Conservation (phyloP, 345 rosid genomes). For the Trapa incisa region DNA sequence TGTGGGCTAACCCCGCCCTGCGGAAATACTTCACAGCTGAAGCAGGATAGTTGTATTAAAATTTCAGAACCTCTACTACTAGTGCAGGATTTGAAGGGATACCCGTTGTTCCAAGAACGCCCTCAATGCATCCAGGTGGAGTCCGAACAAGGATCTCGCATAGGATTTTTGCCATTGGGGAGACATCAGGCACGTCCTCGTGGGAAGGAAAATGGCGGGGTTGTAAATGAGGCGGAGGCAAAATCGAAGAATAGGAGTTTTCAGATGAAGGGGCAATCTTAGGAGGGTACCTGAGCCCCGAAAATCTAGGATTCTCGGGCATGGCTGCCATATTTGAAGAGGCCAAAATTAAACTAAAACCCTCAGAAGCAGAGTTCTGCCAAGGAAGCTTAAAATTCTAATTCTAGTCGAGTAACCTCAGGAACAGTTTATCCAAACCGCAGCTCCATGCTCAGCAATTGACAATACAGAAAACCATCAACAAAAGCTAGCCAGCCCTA, state of each 20-base stretch:
- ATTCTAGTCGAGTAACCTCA: not conserved
- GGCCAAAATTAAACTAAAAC: not conserved
- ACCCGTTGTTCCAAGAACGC: slow-evolving; percentile 24
- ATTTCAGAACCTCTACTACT: slow-evolving; percentile 32
- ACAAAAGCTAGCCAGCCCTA: not conserved
- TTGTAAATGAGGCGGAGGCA: slow-evolving; percentile 9
- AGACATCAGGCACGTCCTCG: slow-evolving; percentile 17
- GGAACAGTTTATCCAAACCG: not conserved
- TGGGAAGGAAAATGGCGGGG: slow-evolving; percentile 18
- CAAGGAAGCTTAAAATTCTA: not conserved
- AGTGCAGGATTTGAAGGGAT: slow-evolving; percentile 21
- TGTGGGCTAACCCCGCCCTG: slow-evolving; percentile 27
- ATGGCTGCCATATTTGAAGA: slow-evolving; percentile 2
- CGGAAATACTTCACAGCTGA: slow-evolving; percentile 39
- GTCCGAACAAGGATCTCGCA: slow-evolving; percentile 23
- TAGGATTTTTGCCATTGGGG: slow-evolving; percentile 19
- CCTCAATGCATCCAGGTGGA: slow-evolving; percentile 22
- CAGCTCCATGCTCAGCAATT: not conserved
- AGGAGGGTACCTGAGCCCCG: slow-evolving; percentile 5
- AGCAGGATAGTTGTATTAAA: slow-evolving; percentile 24
- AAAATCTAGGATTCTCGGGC: not conserved
- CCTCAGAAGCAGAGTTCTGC: not conserved
- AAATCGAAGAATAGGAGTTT: not conserved
- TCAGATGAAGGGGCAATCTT: not conserved
- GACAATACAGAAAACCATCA: not conserved